Base-by-base conservation (phyloP, 192 early-diverging fungal species). In the Entomortierella parvispora region DNA sequence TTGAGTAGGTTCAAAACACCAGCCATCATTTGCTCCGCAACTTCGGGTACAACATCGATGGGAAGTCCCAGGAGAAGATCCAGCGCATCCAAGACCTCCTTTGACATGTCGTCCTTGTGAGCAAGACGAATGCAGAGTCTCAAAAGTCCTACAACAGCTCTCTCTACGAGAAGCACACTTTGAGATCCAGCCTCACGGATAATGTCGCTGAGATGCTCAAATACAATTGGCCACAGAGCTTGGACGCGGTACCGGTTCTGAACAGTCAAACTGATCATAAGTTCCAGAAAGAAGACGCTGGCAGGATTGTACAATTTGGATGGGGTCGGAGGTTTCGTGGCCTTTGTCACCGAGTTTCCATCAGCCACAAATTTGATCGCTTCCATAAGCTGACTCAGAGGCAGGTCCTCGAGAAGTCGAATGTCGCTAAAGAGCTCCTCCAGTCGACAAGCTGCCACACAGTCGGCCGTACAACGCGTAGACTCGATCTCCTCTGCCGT, bases 1-100 rank as follows among this genome's bases (percentile, higher is more conserved):
- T 91, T 89, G 33, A 91, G 66, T 2, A 94, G 60, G 52, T 82
- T 86, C 45, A 89, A 68, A 14, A 95, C 81, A 34, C 93, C 93
- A 2, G 92, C 88, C 88, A 90, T 92, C 77, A 90, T 84, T 65
- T 92, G 92, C 62, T 92, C 92, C 2, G 87, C 90, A 20, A 93
- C 87, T n/a, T 82, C 75, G 34, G 85, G 86, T 11, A 90, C 82
- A 9, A 89, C 76, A 43, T 89, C 86, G 20, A 80, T 80, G 20
- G 90, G 88, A 47, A 93, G 75, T 25, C 81, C 69, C 10, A 72
- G 80, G 33, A 93, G 68, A 2, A 86, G 48, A 28, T 88, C 70
- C 53, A 93, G 71, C 56, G 80, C 72, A 57, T 85, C 77, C 52
- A 88, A 18, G 22, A 87, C 74, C 29, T 84, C 79, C 69, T 84